phyloP scores from a whole-genome alignment of 78 protist species.

The Trichosphaerium sp. region DNA sequence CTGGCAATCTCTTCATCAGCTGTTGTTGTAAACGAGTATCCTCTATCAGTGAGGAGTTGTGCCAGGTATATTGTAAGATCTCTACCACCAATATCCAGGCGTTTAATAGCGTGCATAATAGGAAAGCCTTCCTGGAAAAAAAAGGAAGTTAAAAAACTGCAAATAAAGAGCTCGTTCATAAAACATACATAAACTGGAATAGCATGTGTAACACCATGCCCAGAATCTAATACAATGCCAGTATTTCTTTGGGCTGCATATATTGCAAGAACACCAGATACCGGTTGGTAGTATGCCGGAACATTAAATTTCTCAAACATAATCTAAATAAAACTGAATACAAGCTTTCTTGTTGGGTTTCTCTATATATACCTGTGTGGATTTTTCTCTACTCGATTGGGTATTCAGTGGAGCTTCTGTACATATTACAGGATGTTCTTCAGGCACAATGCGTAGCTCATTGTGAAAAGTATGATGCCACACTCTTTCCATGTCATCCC shows the following conservation, averaged over 20 bases:
- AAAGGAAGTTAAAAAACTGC: too few species aligned
- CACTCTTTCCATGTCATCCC: conserved; percentile 23
- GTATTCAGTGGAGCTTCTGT: conserved; percentile 13
- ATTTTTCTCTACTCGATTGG: conserved; percentile 1
- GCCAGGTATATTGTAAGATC: conserved; percentile 38
- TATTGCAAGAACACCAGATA: conserved; percentile 21
- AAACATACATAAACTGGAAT: background rate
- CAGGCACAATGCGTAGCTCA: conserved; percentile 16
- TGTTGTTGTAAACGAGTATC: conserved; percentile 35
- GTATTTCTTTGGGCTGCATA: conserved; percentile 1
- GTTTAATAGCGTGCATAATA: background rate
- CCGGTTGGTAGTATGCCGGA: background rate
- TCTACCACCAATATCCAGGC: conserved; percentile 6
- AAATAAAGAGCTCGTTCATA: background rate
- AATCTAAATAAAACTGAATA: too few species aligned
- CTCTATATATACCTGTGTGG: too few species aligned
- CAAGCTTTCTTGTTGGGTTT: too few species aligned
- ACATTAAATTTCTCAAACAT: conserved; percentile 29
- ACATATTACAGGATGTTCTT: conserved; percentile 17
- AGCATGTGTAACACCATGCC: conserved; percentile 29
- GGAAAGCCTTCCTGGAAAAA: conserved; percentile 63
- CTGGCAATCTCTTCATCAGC: conserved; percentile 39
- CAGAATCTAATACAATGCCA: conserved; percentile 23
- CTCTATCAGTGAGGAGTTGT: conserved; percentile 35
- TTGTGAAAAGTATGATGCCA: conserved; percentile 2